Conservation (phyloP, 2,329 filamentous ascomycete genomes). For the Claviceps sp. region DNA sequence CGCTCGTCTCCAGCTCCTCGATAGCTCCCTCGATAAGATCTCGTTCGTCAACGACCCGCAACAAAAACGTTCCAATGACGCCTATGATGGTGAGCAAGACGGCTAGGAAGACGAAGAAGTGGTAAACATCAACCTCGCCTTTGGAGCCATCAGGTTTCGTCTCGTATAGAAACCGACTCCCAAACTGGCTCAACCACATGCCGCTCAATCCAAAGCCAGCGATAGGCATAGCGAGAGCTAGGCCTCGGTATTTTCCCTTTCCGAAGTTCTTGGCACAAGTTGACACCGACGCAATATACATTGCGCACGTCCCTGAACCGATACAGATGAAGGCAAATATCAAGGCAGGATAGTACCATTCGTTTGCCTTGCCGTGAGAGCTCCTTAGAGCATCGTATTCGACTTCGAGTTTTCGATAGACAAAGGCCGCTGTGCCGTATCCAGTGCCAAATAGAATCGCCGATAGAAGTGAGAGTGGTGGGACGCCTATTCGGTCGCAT, state of each 20-base stretch:
- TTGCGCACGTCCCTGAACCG: slow-evolving; percentile 69
- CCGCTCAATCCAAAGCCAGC: slow-evolving; percentile 86
- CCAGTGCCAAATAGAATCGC: slow-evolving; percentile 64
- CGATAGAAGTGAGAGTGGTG: slow-evolving; percentile 59
- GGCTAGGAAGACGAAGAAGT: slow-evolving; percentile 78
- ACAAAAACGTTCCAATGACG: slow-evolving; percentile 55
- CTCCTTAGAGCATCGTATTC: slow-evolving; percentile 25
- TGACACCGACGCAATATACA: slow-evolving; percentile 86
- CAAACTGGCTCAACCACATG: slow-evolving; percentile 90
- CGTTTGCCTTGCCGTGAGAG: slow-evolving; percentile 28
- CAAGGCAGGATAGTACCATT: slow-evolving; percentile 70
- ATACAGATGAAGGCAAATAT: slow-evolving; percentile 70
- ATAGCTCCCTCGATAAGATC: slow-evolving; percentile 82
- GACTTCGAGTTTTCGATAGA: slow-evolving; percentile 47
- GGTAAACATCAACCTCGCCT: slow-evolving; percentile 60
- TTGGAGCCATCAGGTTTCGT: slow-evolving; percentile 46
- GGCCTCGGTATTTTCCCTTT: slow-evolving; percentile 69
- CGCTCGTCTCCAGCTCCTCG: slow-evolving; percentile 81
- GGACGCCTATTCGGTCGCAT: slow-evolving; percentile 78
- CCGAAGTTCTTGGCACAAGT: slow-evolving; percentile 98
- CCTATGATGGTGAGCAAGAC: slow-evolving; percentile 58
- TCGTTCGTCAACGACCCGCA: slow-evolving; percentile 72
- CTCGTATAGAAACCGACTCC: slow-evolving; percentile 64
- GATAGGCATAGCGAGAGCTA: slow-evolving; percentile 83
- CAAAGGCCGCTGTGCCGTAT: slow-evolving; percentile 69